Conservation (phyloP, 2,329 filamentous ascomycete species). For the Orbilia quercus region DNA sequence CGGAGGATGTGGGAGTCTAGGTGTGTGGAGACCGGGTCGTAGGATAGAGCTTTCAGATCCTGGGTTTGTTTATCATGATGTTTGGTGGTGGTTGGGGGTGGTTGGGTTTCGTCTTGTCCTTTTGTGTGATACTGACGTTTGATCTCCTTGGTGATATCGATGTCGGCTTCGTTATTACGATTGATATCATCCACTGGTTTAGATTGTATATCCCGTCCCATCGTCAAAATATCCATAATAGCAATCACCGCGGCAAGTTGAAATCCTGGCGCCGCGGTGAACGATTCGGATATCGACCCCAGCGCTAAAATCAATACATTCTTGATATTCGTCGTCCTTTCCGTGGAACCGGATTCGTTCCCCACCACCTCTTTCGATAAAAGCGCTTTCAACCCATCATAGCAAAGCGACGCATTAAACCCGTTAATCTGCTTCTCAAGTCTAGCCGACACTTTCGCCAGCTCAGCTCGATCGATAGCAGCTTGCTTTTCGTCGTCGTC, state of each 20-base stretch:
- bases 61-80: background rate
- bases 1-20: conserved; percentile 19
- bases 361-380: background rate
- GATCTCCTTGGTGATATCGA: background rate
- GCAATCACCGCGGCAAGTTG: conserved; percentile 40
- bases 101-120: no score
- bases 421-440: conserved; percentile 34
- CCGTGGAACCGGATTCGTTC: background rate
- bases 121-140: background rate
- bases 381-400: conserved; percentile 24
- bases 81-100: no score
- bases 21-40: conserved; percentile 43
- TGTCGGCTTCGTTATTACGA: no score
- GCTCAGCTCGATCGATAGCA: conserved; percentile 10
- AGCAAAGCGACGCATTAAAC: conserved; percentile 30
- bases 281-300: conserved; percentile 41
- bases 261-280: conserved; percentile 25
- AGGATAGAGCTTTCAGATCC: conserved; percentile 14
- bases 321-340: background rate
- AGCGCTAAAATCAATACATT: conserved; percentile 46
- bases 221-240: conserved; percentile 32
- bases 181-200: no score
- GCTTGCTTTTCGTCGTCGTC: background rate
- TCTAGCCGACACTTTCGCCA: conserved; percentile 12
- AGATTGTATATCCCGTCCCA: background rate